phyloP scores from a whole-genome alignment of 1,284 basidiomycete genomes.

The Neonothopanus nambi region DNA sequence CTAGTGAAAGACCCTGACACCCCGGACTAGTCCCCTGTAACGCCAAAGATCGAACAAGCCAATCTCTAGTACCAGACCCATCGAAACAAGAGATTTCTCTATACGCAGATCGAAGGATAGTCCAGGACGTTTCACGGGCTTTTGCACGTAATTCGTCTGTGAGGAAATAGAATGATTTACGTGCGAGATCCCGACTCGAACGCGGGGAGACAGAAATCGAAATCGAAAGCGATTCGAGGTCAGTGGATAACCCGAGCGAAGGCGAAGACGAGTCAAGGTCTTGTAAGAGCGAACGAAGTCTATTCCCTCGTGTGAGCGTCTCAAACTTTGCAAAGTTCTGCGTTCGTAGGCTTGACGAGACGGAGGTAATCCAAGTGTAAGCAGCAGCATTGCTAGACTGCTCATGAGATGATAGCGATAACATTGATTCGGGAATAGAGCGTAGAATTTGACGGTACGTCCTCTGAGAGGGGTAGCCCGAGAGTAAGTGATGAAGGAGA shows the following conservation, averaged over 20 bases:
- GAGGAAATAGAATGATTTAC: conserved; percentile 44
- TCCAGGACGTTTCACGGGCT: conserved; percentile 56
- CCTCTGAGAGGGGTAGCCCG: conserved; percentile 60
- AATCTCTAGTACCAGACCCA: conserved; percentile 37
- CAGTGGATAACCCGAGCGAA: background rate
- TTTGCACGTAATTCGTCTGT: conserved; percentile 49
- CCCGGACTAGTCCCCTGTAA: conserved; percentile 26
- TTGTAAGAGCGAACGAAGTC: conserved; percentile 20
- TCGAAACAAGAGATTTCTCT: conserved; percentile 54
- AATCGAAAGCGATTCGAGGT: background rate
- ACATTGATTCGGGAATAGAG: conserved; percentile 38
- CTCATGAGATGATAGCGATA: conserved; percentile 35
- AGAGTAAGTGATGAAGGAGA: conserved; percentile 54
- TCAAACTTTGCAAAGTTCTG: conserved; percentile 55
- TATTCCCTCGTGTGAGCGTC: conserved; percentile 36
- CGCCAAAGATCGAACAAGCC: conserved; percentile 53
- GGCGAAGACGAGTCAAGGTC: background rate
- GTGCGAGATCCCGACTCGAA: conserved; percentile 30
- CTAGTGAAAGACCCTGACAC: conserved; percentile 28
- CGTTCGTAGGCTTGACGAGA: conserved; percentile 48
- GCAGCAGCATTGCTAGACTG: no score
- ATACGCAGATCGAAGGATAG: conserved; percentile 61
- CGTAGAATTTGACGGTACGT: conserved; percentile 48
- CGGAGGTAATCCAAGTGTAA: conserved; percentile 45
- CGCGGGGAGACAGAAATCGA: background rate